These are phyloP conservation scores for Trichosporon inkin DNA, from an alignment of 1,284 basidiomycete species.

Conservation along the genomic window DNA sequence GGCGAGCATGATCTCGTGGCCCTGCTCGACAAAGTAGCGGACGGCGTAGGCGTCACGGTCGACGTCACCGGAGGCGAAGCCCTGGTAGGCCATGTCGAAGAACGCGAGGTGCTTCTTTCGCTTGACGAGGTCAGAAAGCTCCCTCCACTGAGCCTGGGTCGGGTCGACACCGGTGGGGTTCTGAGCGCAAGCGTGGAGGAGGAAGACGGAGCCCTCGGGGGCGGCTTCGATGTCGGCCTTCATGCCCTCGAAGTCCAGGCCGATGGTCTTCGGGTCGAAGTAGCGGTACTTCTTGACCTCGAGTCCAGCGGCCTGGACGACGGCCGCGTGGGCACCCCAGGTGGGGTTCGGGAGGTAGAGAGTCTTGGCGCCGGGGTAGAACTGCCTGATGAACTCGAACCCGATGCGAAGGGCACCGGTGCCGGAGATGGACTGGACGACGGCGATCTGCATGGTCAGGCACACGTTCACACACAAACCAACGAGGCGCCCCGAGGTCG, in stretches of 20 bases:
- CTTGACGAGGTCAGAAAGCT: conserved; percentile 81
- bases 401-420: conserved; percentile 97
- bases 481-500: neutral
- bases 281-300: conserved; percentile 76
- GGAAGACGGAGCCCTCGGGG: conserved; percentile 52
- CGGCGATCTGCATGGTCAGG: conserved; percentile 62
- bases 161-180: conserved; percentile 98
- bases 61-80: conserved; percentile 86
- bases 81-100: conserved; percentile 81
- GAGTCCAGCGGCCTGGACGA: conserved; percentile 83
- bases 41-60: conserved; percentile 89
- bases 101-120: conserved; percentile 58
- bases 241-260: conserved; percentile 87
- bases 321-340: conserved; percentile 93
- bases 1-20: conserved; percentile 77
- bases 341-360: conserved; percentile 93
- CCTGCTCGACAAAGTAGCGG: conserved; percentile 85
- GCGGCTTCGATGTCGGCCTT: conserved; percentile 71
- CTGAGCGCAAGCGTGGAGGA: conserved; percentile 52
- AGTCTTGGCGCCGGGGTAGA: conserved; percentile 80
- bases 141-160: conserved; percentile 85
- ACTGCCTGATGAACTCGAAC: conserved; percentile 79
- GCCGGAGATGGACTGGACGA: conserved; percentile 95
- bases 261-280: conserved; percentile 91
- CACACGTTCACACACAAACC: conserved; percentile 3